Conservation (phyloP, 768 basidiomycete genomes). For the Calocera cornea region DNA sequence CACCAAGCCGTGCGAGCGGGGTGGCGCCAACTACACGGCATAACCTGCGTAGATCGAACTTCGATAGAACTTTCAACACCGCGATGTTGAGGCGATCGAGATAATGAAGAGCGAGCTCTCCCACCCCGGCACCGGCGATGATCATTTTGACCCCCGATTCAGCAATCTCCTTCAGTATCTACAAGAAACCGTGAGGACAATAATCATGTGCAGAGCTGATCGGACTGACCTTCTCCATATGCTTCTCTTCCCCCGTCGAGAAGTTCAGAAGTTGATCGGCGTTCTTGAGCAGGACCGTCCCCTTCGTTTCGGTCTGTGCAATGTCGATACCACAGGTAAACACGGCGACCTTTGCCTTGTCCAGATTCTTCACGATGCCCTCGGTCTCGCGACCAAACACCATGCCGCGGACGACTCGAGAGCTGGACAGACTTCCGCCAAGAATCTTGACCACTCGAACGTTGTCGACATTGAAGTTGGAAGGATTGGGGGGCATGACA, state of each 20-base stretch:
- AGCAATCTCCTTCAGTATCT: conserved; percentile 96
- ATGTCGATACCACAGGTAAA: conserved; percentile 88
- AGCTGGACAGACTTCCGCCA: conserved; percentile 75
- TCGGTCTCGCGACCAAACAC: conserved; percentile 95
- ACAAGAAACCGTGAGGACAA: conserved; percentile 5
- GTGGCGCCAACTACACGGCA: conserved; percentile 94
- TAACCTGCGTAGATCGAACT: conserved; percentile 88
- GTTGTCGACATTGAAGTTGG: conserved; percentile 96
- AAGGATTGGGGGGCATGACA: conserved; percentile 78
- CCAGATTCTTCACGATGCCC: conserved; percentile 69
- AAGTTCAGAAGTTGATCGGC: conserved; percentile 97
- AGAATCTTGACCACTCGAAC: conserved; percentile 98
- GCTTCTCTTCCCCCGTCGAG: conserved; percentile 88
- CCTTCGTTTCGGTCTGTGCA: conserved; percentile 96
- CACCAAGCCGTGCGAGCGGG: conserved; percentile 88
- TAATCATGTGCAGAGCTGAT: too few relatives aligned
- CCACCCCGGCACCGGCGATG: conserved; percentile 83
- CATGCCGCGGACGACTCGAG: conserved; percentile 91
- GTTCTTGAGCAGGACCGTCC: conserved; percentile 89
- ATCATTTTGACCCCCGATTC: conserved; percentile 89
- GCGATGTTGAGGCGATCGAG: conserved; percentile 87
- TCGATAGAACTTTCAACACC: conserved; percentile 92
- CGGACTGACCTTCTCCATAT: conserved; percentile 58
- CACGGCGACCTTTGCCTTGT: conserved; percentile 84
- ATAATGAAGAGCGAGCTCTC: conserved; percentile 94